Evolutionary conservation across 768 basidiomycete species (phyloP).

Genomic region (Serendipita indica): DNA sequence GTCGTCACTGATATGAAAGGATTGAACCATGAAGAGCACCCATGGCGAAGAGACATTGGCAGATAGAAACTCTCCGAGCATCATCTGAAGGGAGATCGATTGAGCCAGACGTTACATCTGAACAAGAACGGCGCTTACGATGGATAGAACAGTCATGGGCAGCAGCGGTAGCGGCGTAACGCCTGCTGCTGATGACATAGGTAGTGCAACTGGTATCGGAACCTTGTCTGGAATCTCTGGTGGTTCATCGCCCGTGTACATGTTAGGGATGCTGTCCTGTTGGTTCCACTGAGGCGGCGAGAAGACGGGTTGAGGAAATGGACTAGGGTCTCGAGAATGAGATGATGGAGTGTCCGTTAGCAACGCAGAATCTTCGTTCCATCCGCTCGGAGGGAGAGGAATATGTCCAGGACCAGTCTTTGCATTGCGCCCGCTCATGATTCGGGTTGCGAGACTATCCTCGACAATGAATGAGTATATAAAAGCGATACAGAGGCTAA

Average conservation of each 20-base stretch:
- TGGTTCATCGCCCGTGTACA: constrained; percentile 6
- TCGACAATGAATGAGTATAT: not conserved
- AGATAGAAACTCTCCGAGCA: constrained; percentile 88
- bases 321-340: not conserved
- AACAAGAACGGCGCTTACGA: constrained; percentile 36
- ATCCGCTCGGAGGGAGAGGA: constrained; percentile 9
- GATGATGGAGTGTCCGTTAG: constrained; percentile 11
- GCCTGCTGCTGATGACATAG: constrained; percentile 18
- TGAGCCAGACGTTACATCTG: constrained; percentile 1
- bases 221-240: constrained; percentile 6
- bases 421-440: not conserved
- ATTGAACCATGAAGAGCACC: constrained; percentile 88
- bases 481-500: too few relatives aligned
- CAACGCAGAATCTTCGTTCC: constrained; percentile 13
- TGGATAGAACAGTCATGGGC: constrained; percentile 85
- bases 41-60: constrained; percentile 91
- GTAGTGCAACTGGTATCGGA: constrained; percentile 26
- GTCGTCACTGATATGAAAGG: constrained; percentile 22
- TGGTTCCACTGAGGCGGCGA: not conserved
- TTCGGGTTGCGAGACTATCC: too few relatives aligned
- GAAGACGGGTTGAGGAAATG: not conserved
- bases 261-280: constrained; percentile 10
- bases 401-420: constrained; percentile 2
- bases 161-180: constrained; percentile 71
- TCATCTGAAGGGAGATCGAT: constrained; percentile 39